Evolutionary conservation across 352 stramenopile species (phyloP), one percentile per base, ranked within the genome.

Genomic region (Globisporangium ultimum): DNA sequence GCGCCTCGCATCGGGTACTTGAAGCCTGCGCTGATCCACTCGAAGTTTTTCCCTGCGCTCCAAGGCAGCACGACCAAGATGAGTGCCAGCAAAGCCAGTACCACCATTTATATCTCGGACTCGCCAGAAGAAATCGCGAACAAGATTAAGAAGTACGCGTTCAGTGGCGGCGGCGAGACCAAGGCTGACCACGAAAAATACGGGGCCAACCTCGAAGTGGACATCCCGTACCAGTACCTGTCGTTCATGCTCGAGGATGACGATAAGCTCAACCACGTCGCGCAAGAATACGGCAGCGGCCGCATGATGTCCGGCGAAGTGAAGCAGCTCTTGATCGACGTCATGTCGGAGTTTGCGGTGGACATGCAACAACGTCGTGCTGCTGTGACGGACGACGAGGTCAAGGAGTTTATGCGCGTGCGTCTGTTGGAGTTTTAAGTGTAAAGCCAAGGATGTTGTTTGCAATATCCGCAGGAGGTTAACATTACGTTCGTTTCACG

Each of bases 211-310:
- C 76, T 99, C 38, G 95, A 99, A 34, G 87, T 98, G 7, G 98
- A 99, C 74, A 98, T 99, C 42, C 85, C 94, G 42, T 99, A 98
- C 74, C 96, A 99, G 81, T 99, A 98, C 87, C 72, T 99, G 48
- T 91, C 84, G 43, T 99, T 99, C 76, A 99, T 99, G 79, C 81
- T 99, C 47, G 97, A 99, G 64, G 97, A 99, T 67, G 97, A 99
- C 65, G 95, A 98, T 11, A 87, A 99, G 74, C 83, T 99, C 51
- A 86, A 72, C 21, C 74, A 87, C 53, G 97, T 98, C 63, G 96
- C 84, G 17, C 66, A 80, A n/a, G 92, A 99, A 61, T 99, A 99
- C 73, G 89, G 88, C 49, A 89, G 84, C 17, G 98, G 98, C 38
- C 91, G 82, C 47, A 97, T 97, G 66, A 98, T 97, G 79, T 99